Base-by-base conservation (phyloP, 352 stramenopile genomes). In the Phytophthora crassamura region DNA sequence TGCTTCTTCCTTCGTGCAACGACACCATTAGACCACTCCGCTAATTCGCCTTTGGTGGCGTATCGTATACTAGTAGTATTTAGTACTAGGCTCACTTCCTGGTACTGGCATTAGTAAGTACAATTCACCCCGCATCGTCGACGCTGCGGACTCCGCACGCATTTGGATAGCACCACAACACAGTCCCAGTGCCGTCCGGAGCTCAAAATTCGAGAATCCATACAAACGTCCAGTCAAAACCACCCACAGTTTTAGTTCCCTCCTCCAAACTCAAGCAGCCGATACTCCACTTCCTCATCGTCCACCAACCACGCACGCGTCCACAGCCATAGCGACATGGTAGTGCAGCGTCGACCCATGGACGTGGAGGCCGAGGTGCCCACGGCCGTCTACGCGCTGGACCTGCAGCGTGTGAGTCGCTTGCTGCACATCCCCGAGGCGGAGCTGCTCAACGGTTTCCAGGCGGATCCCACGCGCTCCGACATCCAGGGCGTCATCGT, bases 401-500 rank as follows among this genome's bases (percentile, higher is more conserved):
- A 86, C 46, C 70, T 89, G 46, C 56, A 70, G 57, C 69, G 75
- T 7, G 75, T 89, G 58, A 86, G 77, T 41, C 67, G 80, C 32
- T 64, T 89, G 38, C 72, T 84, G 28, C 39, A 42, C 45, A 86
- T 89, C 62, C 76, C 73, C 32, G 71, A 85, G 65, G 55, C 56
- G 32, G 80, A 89, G 55, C 64, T 89, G 28, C 56, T 87, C 36
- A 69, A 58, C 15, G 79, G 82, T 38, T 89, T 93, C 66, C 76
- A 88, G 58, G 56, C 70, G 10, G 63, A 88, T 54, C 80, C 78
- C 39, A 82, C 68, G 20, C 73, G 77, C 38, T 85, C 79, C 18
- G 82, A 89, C 40, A 93, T 93, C 67, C 84, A 93, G 47, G 83
- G 84, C 41, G 82, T 93, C 20, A 79, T 93, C 59, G 82, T 93